Base-by-base conservation (phyloP, 352 stramenopile genomes). In the Globisporangium echinulatum region DNA sequence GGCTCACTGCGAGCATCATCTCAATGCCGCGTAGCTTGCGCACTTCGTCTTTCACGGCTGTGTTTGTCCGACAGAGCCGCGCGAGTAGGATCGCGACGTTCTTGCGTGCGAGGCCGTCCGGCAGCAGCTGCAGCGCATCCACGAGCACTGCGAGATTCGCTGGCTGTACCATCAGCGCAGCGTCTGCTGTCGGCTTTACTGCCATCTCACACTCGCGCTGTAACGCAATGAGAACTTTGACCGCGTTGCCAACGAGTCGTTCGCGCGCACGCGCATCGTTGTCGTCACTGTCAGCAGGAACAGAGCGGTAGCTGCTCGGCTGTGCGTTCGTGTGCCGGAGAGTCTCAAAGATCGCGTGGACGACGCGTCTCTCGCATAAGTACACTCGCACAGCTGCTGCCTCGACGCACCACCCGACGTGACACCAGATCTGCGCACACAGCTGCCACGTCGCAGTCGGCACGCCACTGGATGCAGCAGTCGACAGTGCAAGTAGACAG, bases 41-140 rank as follows among this genome's bases (percentile, higher is more conserved):
- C 7, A 93, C 69, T 7, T 19, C n/a, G 19, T 73, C 58, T 58
- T 93, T 91, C 43, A 88, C 68, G 1, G 58, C 39, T 0, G 61
- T 25, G 11, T 86, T 77, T 0, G 56, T 11, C 50, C 87, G 77
- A 17, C 83, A 93, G 11, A 93, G 62, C 50, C 83, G 85, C 15
- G 81, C 81, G 3, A 93, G 63, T 17, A 93, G 59, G 62, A 93
- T 88, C 36, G 79, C 81, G 0, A 91, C 78, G 58, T 93, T 93
- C 66, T 88, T 89, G 17, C 80, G 67, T 43, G 83, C 79, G 9
- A 77, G 36, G 5, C 81, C 81, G 49, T 88, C 74, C 0, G 71
- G 61, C 10, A 91, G 59, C 3, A 51, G 37, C 53, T 84, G 69
- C 11, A 89, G 58, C 38, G 76, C 53, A 8, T 71, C 59, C 37